Evolutionary conservation across 495 filamentous ascomycete genomes (phyloP), one percentile per base, ranked within the genome.

Genomic region (Neurospora tetraspora): DNA sequence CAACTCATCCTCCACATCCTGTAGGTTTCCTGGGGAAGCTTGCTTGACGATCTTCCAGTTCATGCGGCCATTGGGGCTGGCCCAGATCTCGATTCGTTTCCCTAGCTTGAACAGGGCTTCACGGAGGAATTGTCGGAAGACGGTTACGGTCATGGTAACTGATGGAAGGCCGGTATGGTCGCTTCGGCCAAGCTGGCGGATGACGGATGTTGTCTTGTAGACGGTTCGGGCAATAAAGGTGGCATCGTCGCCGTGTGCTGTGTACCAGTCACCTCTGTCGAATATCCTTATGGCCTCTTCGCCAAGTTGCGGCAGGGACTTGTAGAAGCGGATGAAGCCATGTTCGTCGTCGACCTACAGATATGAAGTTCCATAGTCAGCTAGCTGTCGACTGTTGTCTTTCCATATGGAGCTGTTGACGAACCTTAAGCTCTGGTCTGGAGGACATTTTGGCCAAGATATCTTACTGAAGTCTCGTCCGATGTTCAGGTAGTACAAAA

Each of bases 1-100:
- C 5, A 99, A 88, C 73, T 99, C 96, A 39, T 99, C 96, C 81
- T 99, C 96, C 42, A 99, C 91, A 80, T 98, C 96, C 82, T 99
- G 96, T 40, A 99, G 82, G 81, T 99, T 99, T 14, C 96, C 96
- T 0, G 96, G 96, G 38, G 94, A 97, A 37, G 95, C 94, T 77
- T 94, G 92, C 83, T 98, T 98, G 53, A 83, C 85, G 47, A 95
- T 81, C 78, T 96, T 97, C 96, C 96, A 99, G 75, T 92, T 91
- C 81, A 92, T 94, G 69, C 93, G 89, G 10, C 90, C 87, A 72
- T 88, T 90, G 3, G 85, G 83, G 43, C 88, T 92, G 36, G 88
- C 90, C 89, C 92, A 97, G 71, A 99, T 93, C 83, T 99, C 96
- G 23, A 99, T 82, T 11, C 96, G 86, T 78, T 94, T 97, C 73